These are phyloP conservation scores for Prunus yedoensis DNA, from an alignment of 331 rosid genomes.

Conservation along the genomic window DNA sequence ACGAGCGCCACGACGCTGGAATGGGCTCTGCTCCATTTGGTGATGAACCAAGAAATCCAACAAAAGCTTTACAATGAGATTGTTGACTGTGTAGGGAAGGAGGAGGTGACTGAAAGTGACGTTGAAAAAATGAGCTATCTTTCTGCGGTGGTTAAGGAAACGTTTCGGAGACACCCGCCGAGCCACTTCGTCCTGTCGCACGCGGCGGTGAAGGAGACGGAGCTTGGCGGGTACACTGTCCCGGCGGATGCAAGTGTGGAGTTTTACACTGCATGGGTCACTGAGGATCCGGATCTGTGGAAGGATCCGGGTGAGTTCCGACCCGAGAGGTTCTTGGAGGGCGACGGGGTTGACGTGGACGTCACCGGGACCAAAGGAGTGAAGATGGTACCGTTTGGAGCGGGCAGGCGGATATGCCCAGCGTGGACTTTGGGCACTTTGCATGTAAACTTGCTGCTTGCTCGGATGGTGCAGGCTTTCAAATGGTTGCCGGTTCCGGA, in stretches of 20 bases:
- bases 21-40: slow-evolving; percentile 86
- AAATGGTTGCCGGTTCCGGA: slow-evolving; percentile 78
- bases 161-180: slow-evolving; percentile 90
- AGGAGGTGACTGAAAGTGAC: slow-evolving; percentile 51
- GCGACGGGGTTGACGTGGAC: slow-evolving; percentile 88
- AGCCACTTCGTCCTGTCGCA: slow-evolving; percentile 87
- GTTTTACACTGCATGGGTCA: slow-evolving; percentile 87
- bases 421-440: slow-evolving; percentile 82
- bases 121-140: slow-evolving; percentile 78
- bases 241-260: slow-evolving; percentile 90
- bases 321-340: slow-evolving; percentile 86
- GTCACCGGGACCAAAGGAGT: slow-evolving; percentile 74
- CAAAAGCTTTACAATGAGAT: slow-evolving; percentile 66
- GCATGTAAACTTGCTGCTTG: slow-evolving; percentile 72
- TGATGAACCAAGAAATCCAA: slow-evolving; percentile 63
- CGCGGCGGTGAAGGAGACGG: slow-evolving; percentile 70
- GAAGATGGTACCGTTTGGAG: slow-evolving; percentile 91
- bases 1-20: slow-evolving; percentile 86
- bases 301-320: slow-evolving; percentile 70
- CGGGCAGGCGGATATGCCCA: slow-evolving; percentile 91
- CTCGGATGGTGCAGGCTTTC: slow-evolving; percentile 83
- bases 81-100: slow-evolving; percentile 52
- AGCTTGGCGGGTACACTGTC: slow-evolving; percentile 74
- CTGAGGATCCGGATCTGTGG: slow-evolving; percentile 84
- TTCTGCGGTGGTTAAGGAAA: slow-evolving; percentile 71